Percentiles rank a stretch among this genome's conserved stretches.
Conservation (phyloP, 495 filamentous ascomycete genomes). For the Xanthoparmelia taractica region DNA sequence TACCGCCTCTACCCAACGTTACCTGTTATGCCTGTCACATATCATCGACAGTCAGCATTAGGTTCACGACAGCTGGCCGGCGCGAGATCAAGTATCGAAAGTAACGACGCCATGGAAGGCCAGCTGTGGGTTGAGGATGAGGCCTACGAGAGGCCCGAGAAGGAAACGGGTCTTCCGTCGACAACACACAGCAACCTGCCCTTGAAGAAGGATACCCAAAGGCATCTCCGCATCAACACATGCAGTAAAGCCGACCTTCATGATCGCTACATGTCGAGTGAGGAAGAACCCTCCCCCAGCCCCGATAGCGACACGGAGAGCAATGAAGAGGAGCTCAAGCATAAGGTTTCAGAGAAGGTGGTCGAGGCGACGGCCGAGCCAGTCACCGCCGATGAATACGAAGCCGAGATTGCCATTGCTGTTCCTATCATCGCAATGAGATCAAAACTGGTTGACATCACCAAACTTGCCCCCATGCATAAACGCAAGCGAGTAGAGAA, state of each 20-base stretch:
- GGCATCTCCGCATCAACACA: slow-evolving; percentile 24
- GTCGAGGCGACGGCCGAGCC: slow-evolving; percentile 4
- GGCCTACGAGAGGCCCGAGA: slow-evolving; percentile 22
- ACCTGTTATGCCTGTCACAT: slow-evolving; percentile 20
- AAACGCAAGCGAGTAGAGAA: slow-evolving; percentile 25
- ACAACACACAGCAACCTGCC: slow-evolving; percentile 6
- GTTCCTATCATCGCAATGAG: slow-evolving; percentile 25
- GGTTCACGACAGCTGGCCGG: neutral
- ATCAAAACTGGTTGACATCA: slow-evolving; percentile 26
- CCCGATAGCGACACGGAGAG: slow-evolving; percentile 24
- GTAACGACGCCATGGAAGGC: slow-evolving; percentile 11
- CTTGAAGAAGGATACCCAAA: slow-evolving; percentile 14
- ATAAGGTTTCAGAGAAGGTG: slow-evolving; percentile 11
- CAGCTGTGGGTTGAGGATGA: slow-evolving; percentile 23
- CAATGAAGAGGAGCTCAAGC: slow-evolving; percentile 18
- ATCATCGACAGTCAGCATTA: slow-evolving; percentile 11
- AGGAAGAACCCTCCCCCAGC: slow-evolving; percentile 29
- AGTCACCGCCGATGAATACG: slow-evolving; percentile 13
- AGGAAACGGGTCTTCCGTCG: slow-evolving; percentile 20
- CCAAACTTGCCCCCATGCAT: slow-evolving; percentile 28
- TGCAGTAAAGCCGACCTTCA: slow-evolving; percentile 24
- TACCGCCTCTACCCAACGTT: neutral
- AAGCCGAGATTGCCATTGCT: slow-evolving; percentile 23
- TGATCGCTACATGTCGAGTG: slow-evolving; percentile 28
- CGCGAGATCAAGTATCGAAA: slow-evolving; percentile 16